phyloP scores from a whole-genome alignment of 2,329 filamentous ascomycete genomes.

The Cytospora piceae region DNA sequence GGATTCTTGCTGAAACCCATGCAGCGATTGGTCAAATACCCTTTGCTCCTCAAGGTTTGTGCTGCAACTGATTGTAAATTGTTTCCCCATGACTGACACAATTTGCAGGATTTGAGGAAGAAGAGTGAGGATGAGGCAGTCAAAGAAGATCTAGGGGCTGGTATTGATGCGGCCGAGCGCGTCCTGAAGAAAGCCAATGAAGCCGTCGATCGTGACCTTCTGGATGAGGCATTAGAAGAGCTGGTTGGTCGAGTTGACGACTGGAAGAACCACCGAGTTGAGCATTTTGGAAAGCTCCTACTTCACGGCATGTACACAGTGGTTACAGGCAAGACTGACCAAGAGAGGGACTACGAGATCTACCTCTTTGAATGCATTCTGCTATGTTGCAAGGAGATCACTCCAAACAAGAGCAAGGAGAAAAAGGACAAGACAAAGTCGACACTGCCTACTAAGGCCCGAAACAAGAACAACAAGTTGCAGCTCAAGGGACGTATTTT shows the following conservation, averaged over 20 bases:
- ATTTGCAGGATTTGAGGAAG: conserved; percentile 76
- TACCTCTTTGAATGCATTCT: conserved; percentile 96
- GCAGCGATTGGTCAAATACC: conserved; percentile 93
- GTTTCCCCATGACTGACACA: conserved; percentile 35
- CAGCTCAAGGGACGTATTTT: conserved; percentile 97
- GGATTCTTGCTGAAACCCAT: conserved; percentile 96
- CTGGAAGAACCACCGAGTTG: conserved; percentile 92
- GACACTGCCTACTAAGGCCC: conserved; percentile 55
- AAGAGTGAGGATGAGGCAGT: conserved; percentile 76
- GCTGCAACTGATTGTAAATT: conserved; percentile 16
- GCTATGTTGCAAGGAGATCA: conserved; percentile 94
- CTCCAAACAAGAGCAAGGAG: conserved; percentile 80
- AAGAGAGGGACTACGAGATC: conserved; percentile 97
- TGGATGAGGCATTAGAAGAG: conserved; percentile 82
- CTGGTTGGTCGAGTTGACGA: conserved; percentile 85
- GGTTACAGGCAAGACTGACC: conserved; percentile 84
- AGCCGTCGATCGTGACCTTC: conserved; percentile 84
- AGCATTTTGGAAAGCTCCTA: conserved; percentile 87
- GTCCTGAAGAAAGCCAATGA: conserved; percentile 86
- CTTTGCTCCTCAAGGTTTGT: conserved; percentile 79
- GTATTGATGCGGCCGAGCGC: conserved; percentile 80
- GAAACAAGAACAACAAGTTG: conserved; percentile 75
- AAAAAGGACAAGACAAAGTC: conserved; percentile 69
- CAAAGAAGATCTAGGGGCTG: conserved; percentile 72
- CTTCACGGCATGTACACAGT: conserved; percentile 91